phyloP scores from a whole-genome alignment of 306 rosid genomes.

The Cucumis sativus region Cucumber_9930_V3 NC_026661.2:3278501-3279000 shows the following conservation, averaged over 20 bases:
- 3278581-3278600: background rate
- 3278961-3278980: slow-evolving; percentile 47
- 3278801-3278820: background rate
- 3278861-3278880: background rate
- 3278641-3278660: background rate
- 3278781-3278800: background rate
- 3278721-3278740: background rate
- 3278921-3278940: slow-evolving; percentile 56
- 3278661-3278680: background rate
- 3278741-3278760: background rate
- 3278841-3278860: background rate
- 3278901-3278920: slow-evolving; percentile 77
- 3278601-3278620: background rate
- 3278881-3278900: slow-evolving; percentile 47
- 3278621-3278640: background rate
- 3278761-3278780: background rate
- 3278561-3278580: background rate
- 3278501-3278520: slow-evolving; percentile 87
- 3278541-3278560: background rate
- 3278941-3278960: slow-evolving; percentile 39
- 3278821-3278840: background rate
- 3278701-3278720: background rate
- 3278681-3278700: background rate
- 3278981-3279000: slow-evolving; percentile 63
- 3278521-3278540: slow-evolving; percentile 32